Conservation (phyloP, 2,329 filamentous ascomycete species). For the Cladophialophora bantiana region DNA sequence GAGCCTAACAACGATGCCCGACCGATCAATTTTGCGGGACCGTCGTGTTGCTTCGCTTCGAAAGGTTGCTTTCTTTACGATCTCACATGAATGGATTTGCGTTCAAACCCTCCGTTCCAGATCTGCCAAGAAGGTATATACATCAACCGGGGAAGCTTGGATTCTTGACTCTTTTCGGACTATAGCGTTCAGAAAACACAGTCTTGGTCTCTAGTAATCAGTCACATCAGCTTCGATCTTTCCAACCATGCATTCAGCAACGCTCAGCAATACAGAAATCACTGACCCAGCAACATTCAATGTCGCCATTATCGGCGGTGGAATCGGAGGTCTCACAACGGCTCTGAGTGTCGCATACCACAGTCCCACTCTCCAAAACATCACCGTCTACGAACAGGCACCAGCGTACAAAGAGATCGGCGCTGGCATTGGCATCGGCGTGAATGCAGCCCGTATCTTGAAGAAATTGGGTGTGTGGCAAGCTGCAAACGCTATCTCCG, state of each 20-base stretch:
- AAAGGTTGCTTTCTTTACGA: not conserved
- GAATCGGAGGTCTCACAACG: conserved; percentile 49
- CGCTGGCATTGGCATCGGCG: conserved; percentile 34
- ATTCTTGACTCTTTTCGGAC: not conserved
- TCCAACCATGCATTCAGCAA: not conserved
- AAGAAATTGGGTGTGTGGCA: conserved; percentile 45
- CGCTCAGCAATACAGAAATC: not conserved
- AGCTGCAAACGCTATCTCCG: conserved; percentile 43
- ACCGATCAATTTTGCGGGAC: not conserved
- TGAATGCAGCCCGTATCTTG: conserved; percentile 30
- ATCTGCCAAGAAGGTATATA: conserved; percentile 6
- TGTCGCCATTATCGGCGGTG: conserved; percentile 51
- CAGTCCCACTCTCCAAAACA: conserved; percentile 32
- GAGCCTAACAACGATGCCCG: not conserved
- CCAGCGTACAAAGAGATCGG: conserved; percentile 36
- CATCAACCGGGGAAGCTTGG: not conserved
- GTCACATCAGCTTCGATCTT: not conserved
- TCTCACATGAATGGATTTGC: not conserved
- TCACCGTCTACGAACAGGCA: conserved; percentile 42
- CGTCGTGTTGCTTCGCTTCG: not conserved
- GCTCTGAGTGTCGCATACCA: conserved; percentile 47
- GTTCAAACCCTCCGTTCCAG: not conserved
- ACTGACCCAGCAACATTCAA: conserved; percentile 5
- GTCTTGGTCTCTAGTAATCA: not conserved
- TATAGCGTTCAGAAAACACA: not conserved